phyloP scores from a whole-genome alignment of 441 rosid species.

The Gossypium laxum region DNA sequence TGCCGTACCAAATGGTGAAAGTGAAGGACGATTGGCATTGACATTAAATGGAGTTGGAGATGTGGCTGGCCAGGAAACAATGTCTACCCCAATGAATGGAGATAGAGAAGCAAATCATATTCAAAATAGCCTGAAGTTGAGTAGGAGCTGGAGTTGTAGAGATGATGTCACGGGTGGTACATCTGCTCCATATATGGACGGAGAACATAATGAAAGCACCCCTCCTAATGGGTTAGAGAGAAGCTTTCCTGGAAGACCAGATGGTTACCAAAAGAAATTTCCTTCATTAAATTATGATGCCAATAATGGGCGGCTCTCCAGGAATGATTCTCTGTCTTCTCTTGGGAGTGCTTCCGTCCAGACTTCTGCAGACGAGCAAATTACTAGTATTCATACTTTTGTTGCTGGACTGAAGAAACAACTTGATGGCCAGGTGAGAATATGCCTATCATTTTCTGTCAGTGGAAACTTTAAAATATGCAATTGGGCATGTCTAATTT shows the following conservation, averaged over 20 bases:
- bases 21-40: conserved; percentile 23
- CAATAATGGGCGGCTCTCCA: conserved; percentile 26
- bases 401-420: conserved; percentile 66
- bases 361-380: conserved; percentile 53
- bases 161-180: conserved; percentile 37
- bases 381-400: conserved; percentile 61
- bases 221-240: conserved; percentile 53
- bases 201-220: conserved; percentile 34
- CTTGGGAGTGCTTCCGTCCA: conserved; percentile 50
- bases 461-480: neutral
- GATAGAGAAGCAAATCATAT: conserved; percentile 26
- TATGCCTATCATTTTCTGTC: neutral
- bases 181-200: conserved; percentile 22
- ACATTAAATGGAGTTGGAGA: conserved; percentile 25
- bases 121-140: conserved; percentile 35
- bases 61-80: conserved; percentile 22
- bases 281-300: conserved; percentile 33
- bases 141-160: conserved; percentile 49
- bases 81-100: conserved; percentile 28
- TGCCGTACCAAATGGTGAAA: conserved; percentile 24
- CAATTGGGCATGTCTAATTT: neutral
- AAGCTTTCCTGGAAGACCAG: conserved; percentile 60
- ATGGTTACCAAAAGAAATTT: conserved; percentile 30
- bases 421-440: conserved; percentile 36
- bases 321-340: conserved; percentile 76